A percentile compares a stretch with the other conserved stretches of the same genome.
Conservation (phyloP, 352 stramenopile genomes). For the Globisporangium takayamanum region DNA sequence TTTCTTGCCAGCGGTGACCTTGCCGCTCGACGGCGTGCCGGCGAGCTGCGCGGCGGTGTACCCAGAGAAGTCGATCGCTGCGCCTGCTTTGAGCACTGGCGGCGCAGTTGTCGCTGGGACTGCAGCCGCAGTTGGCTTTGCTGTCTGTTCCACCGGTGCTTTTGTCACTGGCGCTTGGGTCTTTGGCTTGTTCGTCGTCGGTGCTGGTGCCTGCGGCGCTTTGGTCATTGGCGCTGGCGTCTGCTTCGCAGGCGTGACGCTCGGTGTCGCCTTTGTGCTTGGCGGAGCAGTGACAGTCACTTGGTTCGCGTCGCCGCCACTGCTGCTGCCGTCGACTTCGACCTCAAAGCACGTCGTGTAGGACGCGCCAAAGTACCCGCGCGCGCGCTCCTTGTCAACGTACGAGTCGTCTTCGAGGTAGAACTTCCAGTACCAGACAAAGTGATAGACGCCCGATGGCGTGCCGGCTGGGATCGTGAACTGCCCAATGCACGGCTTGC, state of each 20-base stretch:
- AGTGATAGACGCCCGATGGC: conserved; percentile 43
- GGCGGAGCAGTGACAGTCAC: neutral
- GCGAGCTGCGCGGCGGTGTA: conserved; percentile 12
- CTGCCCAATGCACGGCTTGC: conserved; percentile 49
- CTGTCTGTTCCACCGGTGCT: neutral
- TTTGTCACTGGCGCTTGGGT: neutral
- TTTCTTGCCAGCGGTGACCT: neutral
- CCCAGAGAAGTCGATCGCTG: conserved; percentile 5
- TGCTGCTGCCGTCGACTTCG: conserved; percentile 27
- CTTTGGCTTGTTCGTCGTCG: conserved; percentile 1
- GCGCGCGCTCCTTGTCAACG: conserved; percentile 37
- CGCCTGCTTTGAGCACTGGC: neutral
- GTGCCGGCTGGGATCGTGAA: conserved; percentile 44
- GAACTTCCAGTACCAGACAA: conserved; percentile 75
- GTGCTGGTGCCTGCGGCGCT: conserved; percentile 1
- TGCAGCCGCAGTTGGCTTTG: neutral
- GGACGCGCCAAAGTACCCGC: conserved; percentile 56
- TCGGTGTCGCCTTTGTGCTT: conserved; percentile 5
- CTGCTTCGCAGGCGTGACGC: conserved; percentile 3
- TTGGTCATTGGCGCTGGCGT: conserved; percentile 5
- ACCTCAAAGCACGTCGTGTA: conserved; percentile 70
- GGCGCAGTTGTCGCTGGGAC: conserved; percentile 3
- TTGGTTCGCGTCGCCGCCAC: conserved; percentile 7
- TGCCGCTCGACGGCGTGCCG: neutral
- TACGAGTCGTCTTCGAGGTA: conserved; percentile 48